These are phyloP conservation scores for Candida odintsovae DNA, from an alignment of 805 yeast species.

Conservation along the genomic window DNA sequence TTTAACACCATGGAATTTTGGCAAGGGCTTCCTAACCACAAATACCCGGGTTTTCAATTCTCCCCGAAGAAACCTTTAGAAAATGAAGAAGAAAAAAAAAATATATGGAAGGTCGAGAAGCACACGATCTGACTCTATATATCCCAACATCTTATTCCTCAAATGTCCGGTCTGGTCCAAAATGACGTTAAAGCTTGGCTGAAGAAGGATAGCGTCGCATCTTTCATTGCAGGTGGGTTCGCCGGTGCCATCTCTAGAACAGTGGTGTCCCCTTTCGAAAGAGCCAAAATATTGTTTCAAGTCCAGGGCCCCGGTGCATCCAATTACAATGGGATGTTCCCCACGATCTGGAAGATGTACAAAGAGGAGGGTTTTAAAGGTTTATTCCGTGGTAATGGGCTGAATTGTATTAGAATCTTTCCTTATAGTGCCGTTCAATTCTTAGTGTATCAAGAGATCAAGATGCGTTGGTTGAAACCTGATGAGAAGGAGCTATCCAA, in stretches of 20 bases:
- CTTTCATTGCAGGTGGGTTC: slow-evolving; percentile 67
- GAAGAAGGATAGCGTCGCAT: slow-evolving; percentile 50
- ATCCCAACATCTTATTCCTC: neutral
- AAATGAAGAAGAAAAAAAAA: neutral
- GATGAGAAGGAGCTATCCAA: slow-evolving; percentile 38
- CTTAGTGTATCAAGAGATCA: slow-evolving; percentile 68
- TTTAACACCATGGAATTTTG: no score
- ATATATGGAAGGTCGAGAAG: neutral
- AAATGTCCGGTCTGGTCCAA: neutral
- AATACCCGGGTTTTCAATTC: no score
- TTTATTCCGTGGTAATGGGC: slow-evolving; percentile 81
- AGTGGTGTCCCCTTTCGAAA: slow-evolving; percentile 89
- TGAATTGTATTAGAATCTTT: slow-evolving; percentile 83
- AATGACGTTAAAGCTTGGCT: slow-evolving; percentile 9
- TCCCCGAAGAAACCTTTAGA: no score
- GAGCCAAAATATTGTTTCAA: slow-evolving; percentile 89
- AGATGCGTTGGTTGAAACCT: slow-evolving; percentile 30
- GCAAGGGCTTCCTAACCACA: neutral
- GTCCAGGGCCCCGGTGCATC: slow-evolving; percentile 58
- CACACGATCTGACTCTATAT: neutral
- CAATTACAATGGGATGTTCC: slow-evolving; percentile 60
- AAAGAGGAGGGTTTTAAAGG: slow-evolving; percentile 91
- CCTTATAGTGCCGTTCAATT: slow-evolving; percentile 96
- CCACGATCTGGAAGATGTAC: slow-evolving; percentile 75
- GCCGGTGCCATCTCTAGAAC: slow-evolving; percentile 85